Conservation (phyloP, 2,329 filamentous ascomycete genomes). For the Dissoconium aciculare region DNA sequence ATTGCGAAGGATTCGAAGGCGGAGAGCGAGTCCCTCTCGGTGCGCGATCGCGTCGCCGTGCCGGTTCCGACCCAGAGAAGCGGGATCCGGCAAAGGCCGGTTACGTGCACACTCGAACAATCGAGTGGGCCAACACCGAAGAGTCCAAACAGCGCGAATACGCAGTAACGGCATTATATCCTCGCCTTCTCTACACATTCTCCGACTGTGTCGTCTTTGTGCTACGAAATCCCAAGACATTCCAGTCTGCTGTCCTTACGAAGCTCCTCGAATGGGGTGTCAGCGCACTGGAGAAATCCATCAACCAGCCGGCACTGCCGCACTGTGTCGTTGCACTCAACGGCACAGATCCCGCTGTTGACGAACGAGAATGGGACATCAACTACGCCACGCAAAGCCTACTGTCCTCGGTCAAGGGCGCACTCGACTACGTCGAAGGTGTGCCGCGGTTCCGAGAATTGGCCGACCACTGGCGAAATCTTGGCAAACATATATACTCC, state of each 20-base stretch:
- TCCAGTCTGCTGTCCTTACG: conserved; percentile 22
- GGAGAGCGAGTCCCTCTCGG: conserved; percentile 31
- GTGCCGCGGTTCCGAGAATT: conserved; percentile 25
- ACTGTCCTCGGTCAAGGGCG: conserved; percentile 19
- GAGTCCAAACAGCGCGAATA: conserved; percentile 23
- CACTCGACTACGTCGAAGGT: conserved; percentile 20
- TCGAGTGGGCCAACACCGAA: conserved; percentile 22
- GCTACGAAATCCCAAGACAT: conserved; percentile 26
- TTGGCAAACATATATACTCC: conserved; percentile 29
- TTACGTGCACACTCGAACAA: conserved; percentile 15
- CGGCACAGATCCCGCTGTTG: conserved; percentile 20
- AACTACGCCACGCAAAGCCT: conserved; percentile 22
- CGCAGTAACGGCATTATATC: conserved; percentile 27
- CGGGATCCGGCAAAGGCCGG: conserved; percentile 5
- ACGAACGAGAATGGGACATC: conserved; percentile 23
- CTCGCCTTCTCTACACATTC: conserved; percentile 30
- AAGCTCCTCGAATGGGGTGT: conserved; percentile 37
- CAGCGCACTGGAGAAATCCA: conserved; percentile 37
- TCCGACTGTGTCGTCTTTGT: conserved; percentile 32
- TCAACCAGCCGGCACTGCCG: conserved; percentile 41
- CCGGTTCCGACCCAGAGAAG: conserved; percentile 8
- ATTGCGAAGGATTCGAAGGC: conserved; percentile 39
- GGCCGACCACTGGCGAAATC: conserved; percentile 29
- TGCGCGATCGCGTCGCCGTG: conserved; percentile 13
- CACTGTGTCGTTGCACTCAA: conserved; percentile 39